Percentiles rank a stretch among this genome's conserved stretches.
phyloP scores from a whole-genome alignment of 1,284 basidiomycete genomes.

The Trichosporon sp. region DNA sequence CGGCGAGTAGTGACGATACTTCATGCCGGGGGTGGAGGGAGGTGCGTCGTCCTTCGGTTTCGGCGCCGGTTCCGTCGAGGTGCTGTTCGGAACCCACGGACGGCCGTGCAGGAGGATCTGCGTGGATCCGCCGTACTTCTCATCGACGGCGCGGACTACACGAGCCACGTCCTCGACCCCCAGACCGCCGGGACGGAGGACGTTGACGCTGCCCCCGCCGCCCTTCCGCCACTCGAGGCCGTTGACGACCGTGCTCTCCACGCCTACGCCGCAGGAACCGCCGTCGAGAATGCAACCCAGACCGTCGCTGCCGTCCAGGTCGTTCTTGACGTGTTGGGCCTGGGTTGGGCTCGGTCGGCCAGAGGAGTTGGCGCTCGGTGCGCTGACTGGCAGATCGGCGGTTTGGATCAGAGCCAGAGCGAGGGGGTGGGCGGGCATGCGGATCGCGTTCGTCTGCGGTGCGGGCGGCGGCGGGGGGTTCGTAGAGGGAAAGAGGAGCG shows the following conservation, averaged over 20 bases:
- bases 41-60: slow-evolving; percentile 47
- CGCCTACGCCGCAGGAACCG: slow-evolving; percentile 83
- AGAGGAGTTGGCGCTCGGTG: slow-evolving; percentile 93
- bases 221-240: slow-evolving; percentile 66
- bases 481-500: slow-evolving; percentile 81
- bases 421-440: slow-evolving; percentile 92
- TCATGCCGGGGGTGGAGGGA: slow-evolving; percentile 99
- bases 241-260: slow-evolving; percentile 96
- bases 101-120: slow-evolving; percentile 44
- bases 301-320: slow-evolving; percentile 66
- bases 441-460: slow-evolving; percentile 75
- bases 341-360: slow-evolving; percentile 92
- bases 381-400: slow-evolving; percentile 77
- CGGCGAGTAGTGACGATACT: slow-evolving; percentile 97
- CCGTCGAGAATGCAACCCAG: slow-evolving; percentile 85
- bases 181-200: slow-evolving; percentile 89
- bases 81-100: slow-evolving; percentile 31
- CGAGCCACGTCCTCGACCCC: slow-evolving; percentile 82
- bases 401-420: slow-evolving; percentile 85
- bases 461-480: slow-evolving; percentile 52
- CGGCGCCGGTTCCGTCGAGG: neutral
- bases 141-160: slow-evolving; percentile 60
- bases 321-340: slow-evolving; percentile 81
- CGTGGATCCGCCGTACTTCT: slow-evolving; percentile 39
- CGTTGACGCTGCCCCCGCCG: slow-evolving; percentile 67